phyloP scores from a whole-genome alignment of 495 filamentous ascomycete genomes.

The Podospora pseudocomata region DNA sequence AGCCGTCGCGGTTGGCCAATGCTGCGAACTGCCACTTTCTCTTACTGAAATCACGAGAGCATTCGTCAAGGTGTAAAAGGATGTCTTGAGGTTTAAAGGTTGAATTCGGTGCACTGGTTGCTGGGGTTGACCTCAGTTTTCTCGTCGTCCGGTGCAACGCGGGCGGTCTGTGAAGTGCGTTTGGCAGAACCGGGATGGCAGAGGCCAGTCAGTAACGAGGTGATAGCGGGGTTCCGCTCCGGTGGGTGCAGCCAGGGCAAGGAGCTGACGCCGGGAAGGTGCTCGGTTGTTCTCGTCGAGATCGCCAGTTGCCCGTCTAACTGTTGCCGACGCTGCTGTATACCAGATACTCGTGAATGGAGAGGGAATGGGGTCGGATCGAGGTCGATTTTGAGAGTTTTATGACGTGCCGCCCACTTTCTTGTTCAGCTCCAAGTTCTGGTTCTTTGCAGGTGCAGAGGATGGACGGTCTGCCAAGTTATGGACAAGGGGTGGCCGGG shows the following conservation, averaged over 20 bases:
- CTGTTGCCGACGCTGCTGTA: background rate
- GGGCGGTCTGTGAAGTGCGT: conserved; percentile 31
- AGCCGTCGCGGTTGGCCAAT: conserved; percentile 22
- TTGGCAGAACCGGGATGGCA: conserved; percentile 24
- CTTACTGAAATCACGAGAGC: background rate
- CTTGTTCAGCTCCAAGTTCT: conserved; percentile 9
- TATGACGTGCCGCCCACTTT: conserved; percentile 20
- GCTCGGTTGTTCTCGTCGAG: background rate
- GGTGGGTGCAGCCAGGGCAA: conserved; percentile 14
- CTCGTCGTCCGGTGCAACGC: conserved; percentile 40
- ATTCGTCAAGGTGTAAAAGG: background rate
- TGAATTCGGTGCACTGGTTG: conserved; percentile 19
- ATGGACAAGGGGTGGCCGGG: background rate
- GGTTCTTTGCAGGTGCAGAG: conserved; percentile 13
- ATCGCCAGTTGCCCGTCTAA: background rate
- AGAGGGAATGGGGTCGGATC: background rate
- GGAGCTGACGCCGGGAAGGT: background rate
- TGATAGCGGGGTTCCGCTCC: conserved; percentile 30
- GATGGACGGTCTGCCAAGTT: conserved; percentile 5
- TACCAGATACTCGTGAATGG: background rate
- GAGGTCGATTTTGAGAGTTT: background rate
- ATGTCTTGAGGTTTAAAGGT: conserved; percentile 15
- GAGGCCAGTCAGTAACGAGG: conserved; percentile 16
- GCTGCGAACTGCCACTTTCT: conserved; percentile 15
- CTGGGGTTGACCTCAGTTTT: conserved; percentile 25